Evolutionary conservation across 257 asterid genomes (phyloP).

Genomic region (Anisodus acutangulus): DNA sequence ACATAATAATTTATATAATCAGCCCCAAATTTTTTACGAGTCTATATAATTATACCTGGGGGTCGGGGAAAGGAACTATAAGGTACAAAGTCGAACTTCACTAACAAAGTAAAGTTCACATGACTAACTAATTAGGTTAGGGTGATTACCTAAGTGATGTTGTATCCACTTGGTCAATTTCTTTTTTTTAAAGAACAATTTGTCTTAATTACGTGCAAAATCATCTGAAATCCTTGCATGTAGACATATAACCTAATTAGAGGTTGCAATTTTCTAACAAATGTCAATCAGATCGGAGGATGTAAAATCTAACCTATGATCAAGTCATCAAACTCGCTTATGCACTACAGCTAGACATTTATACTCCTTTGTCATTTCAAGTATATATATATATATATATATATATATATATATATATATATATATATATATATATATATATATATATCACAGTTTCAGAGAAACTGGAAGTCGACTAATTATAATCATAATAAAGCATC

Average conservation of each 20-base stretch:
- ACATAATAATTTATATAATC: too few relatives aligned
- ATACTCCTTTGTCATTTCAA: background rate
- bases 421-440: too few relatives aligned
- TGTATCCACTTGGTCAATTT: background rate
- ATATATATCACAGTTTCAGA: too few relatives aligned
- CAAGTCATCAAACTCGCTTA: background rate
- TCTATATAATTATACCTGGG: too few relatives aligned
- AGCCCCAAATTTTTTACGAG: too few relatives aligned
- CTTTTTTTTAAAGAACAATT: background rate
- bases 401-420: too few relatives aligned
- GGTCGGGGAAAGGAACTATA: background rate
- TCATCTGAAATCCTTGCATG: constrained; percentile 8
- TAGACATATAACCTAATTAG: background rate
- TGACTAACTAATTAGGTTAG: background rate
- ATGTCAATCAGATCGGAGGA: background rate
- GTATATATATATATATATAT: too few relatives aligned
- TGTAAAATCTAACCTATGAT: background rate
- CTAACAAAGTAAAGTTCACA: background rate
- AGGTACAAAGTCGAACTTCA: background rate
- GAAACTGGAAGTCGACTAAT: constrained; percentile 16
- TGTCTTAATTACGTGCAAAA: background rate
- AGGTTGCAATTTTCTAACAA: background rate
- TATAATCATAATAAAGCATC: background rate
- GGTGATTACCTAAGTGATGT: background rate
- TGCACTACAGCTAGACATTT: background rate